Evolutionary conservation across 2,329 filamentous ascomycete species (phyloP).

Genomic region (Calcarisporium arbuscula): DNA sequence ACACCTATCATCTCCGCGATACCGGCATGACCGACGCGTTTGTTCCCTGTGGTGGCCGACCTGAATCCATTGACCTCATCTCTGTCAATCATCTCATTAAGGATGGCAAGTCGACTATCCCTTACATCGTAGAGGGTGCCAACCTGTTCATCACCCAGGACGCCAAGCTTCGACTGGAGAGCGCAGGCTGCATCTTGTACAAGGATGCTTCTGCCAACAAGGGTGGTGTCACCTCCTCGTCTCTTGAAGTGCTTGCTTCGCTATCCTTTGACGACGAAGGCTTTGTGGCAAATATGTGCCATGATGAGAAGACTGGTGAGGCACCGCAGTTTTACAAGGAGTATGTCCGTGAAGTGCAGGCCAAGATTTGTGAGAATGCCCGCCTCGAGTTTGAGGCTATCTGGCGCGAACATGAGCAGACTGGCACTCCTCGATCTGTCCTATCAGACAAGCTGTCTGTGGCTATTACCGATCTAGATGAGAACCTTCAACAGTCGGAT

Average conservation of each 20-base stretch:
- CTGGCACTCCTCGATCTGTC: conserved; percentile 72
- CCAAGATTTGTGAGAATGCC: conserved; percentile 85
- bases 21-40: conserved; percentile 77
- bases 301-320: conserved; percentile 58
- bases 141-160: conserved; percentile 99
- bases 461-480: conserved; percentile 93
- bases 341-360: conserved; percentile 89
- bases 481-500: conserved; percentile 89
- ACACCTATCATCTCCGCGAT: conserved; percentile 88
- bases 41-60: conserved; percentile 92
- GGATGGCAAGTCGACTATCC: conserved; percentile 79
- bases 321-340: conserved; percentile 85
- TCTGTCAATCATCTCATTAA: conserved; percentile 83
- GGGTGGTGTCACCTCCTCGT: conserved; percentile 95
- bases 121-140: conserved; percentile 95
- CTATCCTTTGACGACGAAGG: conserved; percentile 86
- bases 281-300: conserved; percentile 93
- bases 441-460: conserved; percentile 85
- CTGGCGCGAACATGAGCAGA: conserved; percentile 87
- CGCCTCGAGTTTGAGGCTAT: conserved; percentile 95
- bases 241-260: conserved; percentile 89
- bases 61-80: conserved; percentile 91
- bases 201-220: conserved; percentile 99
- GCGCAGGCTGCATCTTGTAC: conserved; percentile 90
- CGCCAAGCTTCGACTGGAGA: conserved; percentile 89